phyloP scores from a whole-genome alignment of 257 asterid species.

The Handroanthus guayacan region DNA sequence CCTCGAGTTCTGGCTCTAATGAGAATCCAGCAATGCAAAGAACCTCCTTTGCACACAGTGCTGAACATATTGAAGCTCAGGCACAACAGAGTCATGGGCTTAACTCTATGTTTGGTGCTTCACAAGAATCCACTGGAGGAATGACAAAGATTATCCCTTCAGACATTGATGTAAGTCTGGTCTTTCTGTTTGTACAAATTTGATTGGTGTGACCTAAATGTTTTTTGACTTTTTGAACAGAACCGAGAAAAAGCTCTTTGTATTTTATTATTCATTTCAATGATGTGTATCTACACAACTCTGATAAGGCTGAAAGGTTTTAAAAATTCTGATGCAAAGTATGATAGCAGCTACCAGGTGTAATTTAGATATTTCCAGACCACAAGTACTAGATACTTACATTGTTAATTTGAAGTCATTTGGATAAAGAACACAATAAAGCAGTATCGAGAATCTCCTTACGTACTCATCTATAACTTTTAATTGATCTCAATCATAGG shows the following conservation, averaged over 20 bases:
- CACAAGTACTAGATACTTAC: not conserved
- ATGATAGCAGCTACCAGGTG: not conserved
- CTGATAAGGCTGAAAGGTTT: not conserved
- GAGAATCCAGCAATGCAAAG: conserved; percentile 53
- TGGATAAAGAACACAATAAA: not conserved
- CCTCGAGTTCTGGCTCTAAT: conserved; percentile 71
- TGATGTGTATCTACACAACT: conserved; percentile 17
- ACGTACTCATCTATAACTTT: not conserved
- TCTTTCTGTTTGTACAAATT: conserved; percentile 18
- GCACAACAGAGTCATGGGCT: conserved; percentile 53
- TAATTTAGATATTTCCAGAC: not conserved
- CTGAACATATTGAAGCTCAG: conserved; percentile 49
- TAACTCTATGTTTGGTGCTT: conserved; percentile 48
- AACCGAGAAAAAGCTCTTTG: not conserved
- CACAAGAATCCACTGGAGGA: conserved; percentile 75
- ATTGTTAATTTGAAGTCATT: not conserved
- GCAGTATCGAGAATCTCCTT: not conserved
- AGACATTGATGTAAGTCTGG: conserved; percentile 71
- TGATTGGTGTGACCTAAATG: conserved; percentile 15
- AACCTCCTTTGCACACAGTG: conserved; percentile 44
- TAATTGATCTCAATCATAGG: not conserved
- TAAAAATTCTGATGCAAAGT: not conserved
- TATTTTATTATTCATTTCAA: not conserved
- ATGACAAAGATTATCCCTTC: conserved; percentile 85
- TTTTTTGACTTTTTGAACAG: not conserved